Base-by-base conservation (phyloP, 192 early-diverging fungal species). In the Linnemannia exigua region DNA sequence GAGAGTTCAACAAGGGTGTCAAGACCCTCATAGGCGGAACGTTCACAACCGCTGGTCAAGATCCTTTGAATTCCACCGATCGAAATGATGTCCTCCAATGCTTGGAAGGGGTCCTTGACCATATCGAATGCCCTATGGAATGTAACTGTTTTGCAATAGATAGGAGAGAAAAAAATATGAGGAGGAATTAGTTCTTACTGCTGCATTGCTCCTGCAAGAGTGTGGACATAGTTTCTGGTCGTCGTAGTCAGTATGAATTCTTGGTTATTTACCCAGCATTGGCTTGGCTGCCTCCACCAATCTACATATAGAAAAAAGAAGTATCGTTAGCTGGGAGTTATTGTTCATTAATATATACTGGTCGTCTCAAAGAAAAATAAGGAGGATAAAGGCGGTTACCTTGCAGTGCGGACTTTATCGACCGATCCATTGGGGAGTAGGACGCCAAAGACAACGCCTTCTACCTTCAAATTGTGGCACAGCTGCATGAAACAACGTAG, bases 101-200 rank as follows among this genome's bases (percentile, higher is more conserved):
- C 90, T 58, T 89, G 76, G 38, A 88, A 82, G 16, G 93, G 92
- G 68, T 95, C 91, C 35, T 84, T 82, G 8, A 90, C 82, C 81
- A 94, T 87, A 69, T 95, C 94, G 76, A 95, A 95, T 4, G 94
- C 94, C 46, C 94, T 84, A 76, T 95, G 94, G 68, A 94, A 95
- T 14, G 93, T 94, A 3, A 95, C 93, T 87, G 52, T 35, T 31
- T n/a, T 31, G 28, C 8, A 20, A 37, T 33, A 67, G 19, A 38
- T n/a, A 35, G 17, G 37, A 52, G 38, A 38, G 8, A 19, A n/a
- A 31, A 16, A 35, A 22, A 7, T 2, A 74, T 17, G 2, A 5
- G 47, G 28, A 44, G 41, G 41, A 44, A 2, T n/a, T 69, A 69
- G 19, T 25, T 12, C 22, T 69, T 41, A 20, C 9, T 69, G 4